A percentile compares a stretch with the other conserved stretches of the same genome.
Evolutionary conservation across 352 stramenopile genomes (phyloP).

Genomic region (Thalassiosira hispida): DNA sequence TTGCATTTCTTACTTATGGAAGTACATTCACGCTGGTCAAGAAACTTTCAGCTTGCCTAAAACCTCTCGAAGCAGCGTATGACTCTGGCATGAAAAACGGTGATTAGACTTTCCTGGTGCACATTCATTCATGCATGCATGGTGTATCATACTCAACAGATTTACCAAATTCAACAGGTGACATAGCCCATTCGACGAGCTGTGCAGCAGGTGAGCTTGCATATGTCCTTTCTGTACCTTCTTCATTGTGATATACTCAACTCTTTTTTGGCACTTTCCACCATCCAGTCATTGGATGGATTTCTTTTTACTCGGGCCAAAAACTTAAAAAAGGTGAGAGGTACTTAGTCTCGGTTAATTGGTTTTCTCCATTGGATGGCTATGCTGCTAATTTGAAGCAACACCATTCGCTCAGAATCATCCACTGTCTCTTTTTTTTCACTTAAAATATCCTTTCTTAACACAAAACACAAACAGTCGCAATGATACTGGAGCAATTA

Average conservation of each 20-base stretch:
- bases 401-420: too few species aligned
- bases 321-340: not conserved
- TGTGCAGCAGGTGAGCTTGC: not conserved
- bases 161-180: not conserved
- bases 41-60: constrained; percentile 1
- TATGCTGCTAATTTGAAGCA: too few species aligned
- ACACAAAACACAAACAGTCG: too few species aligned
- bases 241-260: too few species aligned
- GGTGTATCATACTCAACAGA: not conserved
- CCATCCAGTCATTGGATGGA: not conserved
- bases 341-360: too few species aligned
- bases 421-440: too few species aligned
- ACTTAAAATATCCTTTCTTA: too few species aligned
- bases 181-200: not conserved
- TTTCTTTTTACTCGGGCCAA: constrained; percentile 20
- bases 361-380: too few species aligned
- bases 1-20: constrained; percentile 8
- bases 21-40: constrained; percentile 1
- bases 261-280: too few species aligned
- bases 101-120: not conserved
- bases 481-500: not conserved
- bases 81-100: not conserved
- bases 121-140: too few species aligned
- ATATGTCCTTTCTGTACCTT: not conserved
- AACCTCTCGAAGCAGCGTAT: not conserved